phyloP scores from a whole-genome alignment of 2,329 filamentous ascomycete species.

The Clarireedia sp. region DNA sequence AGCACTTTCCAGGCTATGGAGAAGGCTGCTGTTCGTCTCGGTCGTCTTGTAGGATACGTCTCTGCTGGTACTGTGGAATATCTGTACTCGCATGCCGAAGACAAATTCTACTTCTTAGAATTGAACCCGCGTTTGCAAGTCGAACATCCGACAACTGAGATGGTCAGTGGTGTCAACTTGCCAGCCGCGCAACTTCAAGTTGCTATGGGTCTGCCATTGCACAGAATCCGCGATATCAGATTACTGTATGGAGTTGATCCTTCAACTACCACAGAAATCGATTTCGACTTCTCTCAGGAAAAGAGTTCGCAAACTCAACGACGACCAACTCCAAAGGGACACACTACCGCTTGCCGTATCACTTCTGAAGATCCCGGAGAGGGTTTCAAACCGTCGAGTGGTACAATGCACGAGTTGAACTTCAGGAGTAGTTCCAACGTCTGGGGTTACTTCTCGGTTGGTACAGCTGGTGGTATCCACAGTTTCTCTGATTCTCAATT shows the following conservation, averaged over 20 bases:
- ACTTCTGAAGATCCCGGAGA: constrained; percentile 98
- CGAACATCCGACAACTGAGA: constrained; percentile 98
- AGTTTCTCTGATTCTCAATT: constrained; percentile 99
- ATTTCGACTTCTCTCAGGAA: constrained; percentile 90
- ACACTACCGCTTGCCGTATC: constrained; percentile 97
- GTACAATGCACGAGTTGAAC: constrained; percentile 98
- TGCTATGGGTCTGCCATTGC: constrained; percentile 95
- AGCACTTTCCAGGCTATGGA: constrained; percentile 94
- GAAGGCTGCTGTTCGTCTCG: constrained; percentile 87
- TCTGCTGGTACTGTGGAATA: constrained; percentile 99
- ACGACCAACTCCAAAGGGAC: constrained; percentile 85
- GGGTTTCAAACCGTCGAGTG: constrained; percentile 98
- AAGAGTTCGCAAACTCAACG: constrained; percentile 78
- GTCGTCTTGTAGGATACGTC: constrained; percentile 92
- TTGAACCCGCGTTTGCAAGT: constrained; percentile 98
- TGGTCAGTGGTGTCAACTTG: constrained; percentile 96
- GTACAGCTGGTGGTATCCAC: constrained; percentile 93
- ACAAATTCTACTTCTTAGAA: constrained; percentile 99
- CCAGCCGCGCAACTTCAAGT: constrained; percentile 96
- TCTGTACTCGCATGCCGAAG: constrained; percentile 92
- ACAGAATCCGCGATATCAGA: constrained; percentile 92
- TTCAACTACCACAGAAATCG: constrained; percentile 76
- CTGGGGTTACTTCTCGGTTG: constrained; percentile 99
- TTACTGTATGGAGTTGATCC: constrained; percentile 94
- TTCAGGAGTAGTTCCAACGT: constrained; percentile 98